Conservation (phyloP, 495 filamentous ascomycete genomes). For the Baudoinia panamericana region DNA sequence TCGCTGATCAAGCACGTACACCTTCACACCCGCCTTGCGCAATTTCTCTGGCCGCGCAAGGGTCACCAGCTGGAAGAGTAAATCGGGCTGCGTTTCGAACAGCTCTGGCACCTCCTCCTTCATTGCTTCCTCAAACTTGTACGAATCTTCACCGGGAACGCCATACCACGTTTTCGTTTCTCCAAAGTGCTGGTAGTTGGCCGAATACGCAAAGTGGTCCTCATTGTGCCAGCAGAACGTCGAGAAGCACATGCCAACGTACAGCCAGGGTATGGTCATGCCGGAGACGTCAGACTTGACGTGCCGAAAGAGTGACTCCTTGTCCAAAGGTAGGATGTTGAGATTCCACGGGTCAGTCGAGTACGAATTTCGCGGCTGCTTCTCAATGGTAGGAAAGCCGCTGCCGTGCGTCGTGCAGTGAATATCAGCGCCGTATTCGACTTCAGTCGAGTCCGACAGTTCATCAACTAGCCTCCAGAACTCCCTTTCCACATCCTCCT, state of each 20-base stretch:
- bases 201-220: conserved; percentile 94
- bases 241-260: conserved; percentile 99
- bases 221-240: conserved; percentile 99
- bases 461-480: conserved; percentile 94
- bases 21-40: conserved; percentile 84
- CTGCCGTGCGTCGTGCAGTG: conserved; percentile 97
- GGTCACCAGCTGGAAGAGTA: conserved; percentile 94
- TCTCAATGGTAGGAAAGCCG: conserved; percentile 91
- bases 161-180: conserved; percentile 99
- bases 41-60: conserved; percentile 86
- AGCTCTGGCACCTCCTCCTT: conserved; percentile 86
- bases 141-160: conserved; percentile 83
- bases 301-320: conserved; percentile 86
- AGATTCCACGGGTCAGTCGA: conserved; percentile 91
- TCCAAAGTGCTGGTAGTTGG: conserved; percentile 98
- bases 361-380: conserved; percentile 73
- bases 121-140: conserved; percentile 93
- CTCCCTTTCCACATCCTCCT: conserved; percentile 92
- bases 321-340: conserved; percentile 80
- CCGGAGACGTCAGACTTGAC: conserved; percentile 99
- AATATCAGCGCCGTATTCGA: conserved; percentile 97
- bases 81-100: conserved; percentile 91
- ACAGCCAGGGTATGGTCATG: conserved; percentile 99
- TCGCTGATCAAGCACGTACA: conserved; percentile 84
- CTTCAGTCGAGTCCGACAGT: conserved; percentile 87